These are phyloP conservation scores for Colletotrichum scovillei DNA, from an alignment of 2,329 filamentous ascomycete species.

Conservation along the genomic window DNA sequence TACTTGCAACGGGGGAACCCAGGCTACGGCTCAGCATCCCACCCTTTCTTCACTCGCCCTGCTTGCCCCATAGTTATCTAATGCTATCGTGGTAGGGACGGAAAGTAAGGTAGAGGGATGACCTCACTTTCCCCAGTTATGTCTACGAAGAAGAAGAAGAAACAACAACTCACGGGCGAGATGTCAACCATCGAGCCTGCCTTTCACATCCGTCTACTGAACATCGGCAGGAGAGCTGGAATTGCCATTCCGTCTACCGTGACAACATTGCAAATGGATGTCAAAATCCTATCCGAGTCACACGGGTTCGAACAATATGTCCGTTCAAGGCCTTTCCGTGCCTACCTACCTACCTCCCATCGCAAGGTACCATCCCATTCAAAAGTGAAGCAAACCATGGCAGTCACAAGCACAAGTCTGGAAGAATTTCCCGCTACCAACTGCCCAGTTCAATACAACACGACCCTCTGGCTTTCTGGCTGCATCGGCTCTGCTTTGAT, in stretches of 20 bases:
- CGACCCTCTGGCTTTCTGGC: not conserved
- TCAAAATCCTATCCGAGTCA: not conserved
- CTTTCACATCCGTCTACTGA: no score
- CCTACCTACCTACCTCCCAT: not conserved
- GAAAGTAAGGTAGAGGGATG: no score
- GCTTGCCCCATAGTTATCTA: not conserved
- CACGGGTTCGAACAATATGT: not conserved
- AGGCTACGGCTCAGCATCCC: not conserved
- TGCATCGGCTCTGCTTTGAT: not conserved
- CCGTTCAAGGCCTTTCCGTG: not conserved
- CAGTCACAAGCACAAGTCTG: not conserved
- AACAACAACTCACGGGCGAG: no score
- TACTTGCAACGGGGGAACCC: not conserved
- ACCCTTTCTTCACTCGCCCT: not conserved
- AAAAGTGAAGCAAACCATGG: not conserved
- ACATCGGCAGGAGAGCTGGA: no score
- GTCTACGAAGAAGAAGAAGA: no score
- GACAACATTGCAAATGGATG: no score
- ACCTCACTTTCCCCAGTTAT: no score
- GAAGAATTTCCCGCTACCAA: not conserved
- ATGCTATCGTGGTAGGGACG: no score
- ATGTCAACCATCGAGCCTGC: no score
- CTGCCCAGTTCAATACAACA: not conserved
- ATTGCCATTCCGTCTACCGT: no score
- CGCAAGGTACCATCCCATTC: not conserved